phyloP scores from a whole-genome alignment of 805 yeast species.

The Wickerhamiella australiensis region DNA sequence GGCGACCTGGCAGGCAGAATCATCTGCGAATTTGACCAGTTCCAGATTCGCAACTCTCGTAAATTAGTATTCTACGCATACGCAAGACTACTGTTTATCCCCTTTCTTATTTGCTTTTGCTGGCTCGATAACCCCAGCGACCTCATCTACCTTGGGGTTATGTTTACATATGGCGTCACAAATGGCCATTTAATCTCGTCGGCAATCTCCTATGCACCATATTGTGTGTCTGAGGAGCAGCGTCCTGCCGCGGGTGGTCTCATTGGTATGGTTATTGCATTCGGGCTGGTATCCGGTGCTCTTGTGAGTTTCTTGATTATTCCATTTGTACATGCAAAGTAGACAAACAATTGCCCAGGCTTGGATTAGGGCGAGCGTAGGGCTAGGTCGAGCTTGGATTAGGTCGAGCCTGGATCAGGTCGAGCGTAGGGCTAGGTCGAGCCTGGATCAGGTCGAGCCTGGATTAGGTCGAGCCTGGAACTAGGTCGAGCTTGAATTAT shows the following conservation, averaged over 20 bases:
- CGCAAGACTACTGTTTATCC: conserved; percentile 46
- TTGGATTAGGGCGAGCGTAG: no score
- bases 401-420: no score
- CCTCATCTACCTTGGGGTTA: conserved; percentile 49
- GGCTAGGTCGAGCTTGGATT: no score
- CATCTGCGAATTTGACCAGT: conserved; percentile 37
- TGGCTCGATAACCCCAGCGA: conserved; percentile 32
- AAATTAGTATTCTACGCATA: conserved; percentile 44
- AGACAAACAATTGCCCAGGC: no score
- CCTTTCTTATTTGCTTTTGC: conserved; percentile 61
- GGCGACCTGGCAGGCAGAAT: conserved; percentile 80
- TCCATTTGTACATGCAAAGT: neutral
- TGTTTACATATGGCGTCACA: conserved; percentile 70
- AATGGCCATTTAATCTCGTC: conserved; percentile 79
- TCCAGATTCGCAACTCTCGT: conserved; percentile 35
- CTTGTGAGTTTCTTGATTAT: conserved; percentile 51
- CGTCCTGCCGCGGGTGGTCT: conserved; percentile 92
- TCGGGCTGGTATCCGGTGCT: conserved; percentile 74
- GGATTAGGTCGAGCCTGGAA: no score
- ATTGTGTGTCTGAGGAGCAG: conserved; percentile 49
- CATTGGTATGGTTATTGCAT: conserved; percentile 63
- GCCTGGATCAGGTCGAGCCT: no score
- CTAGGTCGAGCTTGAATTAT: no score
- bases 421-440: no score
- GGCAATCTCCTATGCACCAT: conserved; percentile 64